These are phyloP conservation scores for Lactifluus rugatus DNA, from an alignment of 768 basidiomycete genomes.

Conservation along the genomic window DNA sequence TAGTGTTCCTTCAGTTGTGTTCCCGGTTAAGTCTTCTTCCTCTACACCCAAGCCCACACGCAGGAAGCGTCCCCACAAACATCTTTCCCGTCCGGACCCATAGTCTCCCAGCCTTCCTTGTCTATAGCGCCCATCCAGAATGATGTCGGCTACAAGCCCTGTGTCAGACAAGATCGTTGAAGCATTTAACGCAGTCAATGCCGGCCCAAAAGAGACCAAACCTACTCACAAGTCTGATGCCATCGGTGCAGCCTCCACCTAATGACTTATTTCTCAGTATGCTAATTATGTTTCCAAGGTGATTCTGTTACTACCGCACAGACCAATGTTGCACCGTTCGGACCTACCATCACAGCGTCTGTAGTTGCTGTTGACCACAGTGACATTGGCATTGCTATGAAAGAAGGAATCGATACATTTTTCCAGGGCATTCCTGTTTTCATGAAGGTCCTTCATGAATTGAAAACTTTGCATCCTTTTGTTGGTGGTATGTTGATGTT, in stretches of 20 bases:
- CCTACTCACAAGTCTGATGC: background rate
- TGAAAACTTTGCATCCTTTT: constrained; percentile 24
- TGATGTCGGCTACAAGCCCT: background rate
- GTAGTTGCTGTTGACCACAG: background rate
- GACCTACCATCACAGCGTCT: background rate
- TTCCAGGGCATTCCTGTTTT: constrained; percentile 23
- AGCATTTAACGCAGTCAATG: background rate
- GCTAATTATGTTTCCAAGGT: background rate
- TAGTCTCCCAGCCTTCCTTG: background rate
- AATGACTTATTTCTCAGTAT: rapidly evolving
- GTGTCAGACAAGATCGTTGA: background rate
- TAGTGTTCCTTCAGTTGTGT: background rate
- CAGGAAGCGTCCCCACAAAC: background rate
- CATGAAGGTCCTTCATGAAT: constrained; percentile 24
- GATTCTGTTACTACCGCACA: background rate
- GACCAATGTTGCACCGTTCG: background rate
- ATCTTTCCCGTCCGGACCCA: background rate
- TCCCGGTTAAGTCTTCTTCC: background rate
- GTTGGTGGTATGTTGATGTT: constrained; percentile 20
- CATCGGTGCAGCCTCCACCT: background rate
- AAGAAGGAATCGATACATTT: constrained; percentile 20
- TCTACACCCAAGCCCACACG: background rate
- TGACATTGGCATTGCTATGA: constrained; percentile 5
- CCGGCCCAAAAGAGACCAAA: background rate
- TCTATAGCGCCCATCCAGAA: background rate